Evolutionary conservation across 73 alveolate species (phyloP).

Genomic region (Blepharisma japonicum): DNA sequence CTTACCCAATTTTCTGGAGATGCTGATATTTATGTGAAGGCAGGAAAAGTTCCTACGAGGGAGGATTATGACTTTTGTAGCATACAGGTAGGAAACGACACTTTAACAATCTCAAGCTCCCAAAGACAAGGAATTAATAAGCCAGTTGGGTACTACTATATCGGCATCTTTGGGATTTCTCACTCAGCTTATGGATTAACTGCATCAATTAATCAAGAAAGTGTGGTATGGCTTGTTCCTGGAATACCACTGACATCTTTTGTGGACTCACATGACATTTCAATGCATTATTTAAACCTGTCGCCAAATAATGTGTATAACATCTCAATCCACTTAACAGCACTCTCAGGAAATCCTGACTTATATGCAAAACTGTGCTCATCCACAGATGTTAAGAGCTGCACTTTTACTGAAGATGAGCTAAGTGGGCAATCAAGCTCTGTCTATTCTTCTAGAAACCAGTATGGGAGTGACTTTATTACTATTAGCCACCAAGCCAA

Average conservation of each 20-base stretch:
- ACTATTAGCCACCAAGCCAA: background rate
- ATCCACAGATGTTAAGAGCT: background rate
- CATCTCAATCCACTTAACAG: background rate
- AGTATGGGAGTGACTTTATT: conserved; percentile 2
- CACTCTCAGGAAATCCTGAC: conserved; percentile 28
- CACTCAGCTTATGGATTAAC: conserved; percentile 4
- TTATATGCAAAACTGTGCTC: conserved; percentile 9
- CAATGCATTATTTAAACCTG: background rate
- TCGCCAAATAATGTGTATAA: background rate
- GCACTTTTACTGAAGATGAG: conserved; percentile 18
- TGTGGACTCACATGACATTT: background rate
- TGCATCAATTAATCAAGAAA: background rate
- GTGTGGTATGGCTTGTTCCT: background rate
- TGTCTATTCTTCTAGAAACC: background rate
- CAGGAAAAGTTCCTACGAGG: background rate
- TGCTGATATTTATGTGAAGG: conserved; percentile 27
- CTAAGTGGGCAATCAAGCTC: background rate
- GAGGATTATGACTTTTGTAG: background rate
- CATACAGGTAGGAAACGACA: conserved; percentile 13
- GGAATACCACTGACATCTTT: conserved; percentile 8
- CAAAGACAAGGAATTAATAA: background rate
- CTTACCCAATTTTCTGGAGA: conserved; percentile 31
- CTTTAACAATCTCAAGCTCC: background rate
- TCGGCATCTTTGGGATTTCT: conserved; percentile 21
- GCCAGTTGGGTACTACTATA: conserved; percentile 6